Evolutionary conservation across 352 stramenopile species (phyloP).

Genomic region (Globisporangium barbulae): DNA sequence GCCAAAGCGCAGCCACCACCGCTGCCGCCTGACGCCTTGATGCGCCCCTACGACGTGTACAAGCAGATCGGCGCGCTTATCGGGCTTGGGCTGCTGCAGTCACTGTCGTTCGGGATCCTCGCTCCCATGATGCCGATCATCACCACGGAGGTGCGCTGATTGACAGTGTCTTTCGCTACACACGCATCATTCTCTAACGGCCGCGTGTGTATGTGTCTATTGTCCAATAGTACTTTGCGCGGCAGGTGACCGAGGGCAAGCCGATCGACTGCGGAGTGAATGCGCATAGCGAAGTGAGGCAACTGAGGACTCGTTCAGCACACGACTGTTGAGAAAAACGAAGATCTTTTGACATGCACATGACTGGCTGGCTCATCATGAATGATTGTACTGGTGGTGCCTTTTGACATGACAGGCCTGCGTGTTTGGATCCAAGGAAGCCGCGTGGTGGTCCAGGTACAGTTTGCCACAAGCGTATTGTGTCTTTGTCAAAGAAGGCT

Average conservation of each 20-base stretch:
- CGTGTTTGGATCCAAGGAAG: conserved; percentile 59
- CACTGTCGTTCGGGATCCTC: conserved; percentile 62
- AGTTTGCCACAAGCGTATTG: not conserved
- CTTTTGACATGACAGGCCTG: conserved; percentile 33
- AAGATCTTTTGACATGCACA: not conserved
- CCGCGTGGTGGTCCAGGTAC: conserved; percentile 69
- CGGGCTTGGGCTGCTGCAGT: conserved; percentile 43
- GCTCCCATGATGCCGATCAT: conserved; percentile 63
- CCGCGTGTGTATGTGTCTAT: not conserved
- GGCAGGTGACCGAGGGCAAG: conserved; percentile 37
- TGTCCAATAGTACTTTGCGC: conserved; percentile 67
- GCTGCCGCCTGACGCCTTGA: not conserved
- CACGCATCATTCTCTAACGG: not conserved
- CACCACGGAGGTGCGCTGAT: conserved; percentile 49
- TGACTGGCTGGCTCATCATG: not conserved
- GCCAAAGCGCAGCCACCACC: not conserved
- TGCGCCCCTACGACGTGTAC: conserved; percentile 17
- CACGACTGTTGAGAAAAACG: not conserved
- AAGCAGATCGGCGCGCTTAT: conserved; percentile 37
- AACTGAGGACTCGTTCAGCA: conserved; percentile 6
- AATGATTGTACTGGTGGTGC: conserved; percentile 1
- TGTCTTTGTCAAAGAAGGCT: not conserved
- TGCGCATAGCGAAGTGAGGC: conserved; percentile 32
- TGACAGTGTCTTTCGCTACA: not conserved
- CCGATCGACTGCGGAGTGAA: conserved; percentile 57